Base-by-base conservation (phyloP, 2,329 filamentous ascomycete species). In the Elsinoe perseae region DNA sequence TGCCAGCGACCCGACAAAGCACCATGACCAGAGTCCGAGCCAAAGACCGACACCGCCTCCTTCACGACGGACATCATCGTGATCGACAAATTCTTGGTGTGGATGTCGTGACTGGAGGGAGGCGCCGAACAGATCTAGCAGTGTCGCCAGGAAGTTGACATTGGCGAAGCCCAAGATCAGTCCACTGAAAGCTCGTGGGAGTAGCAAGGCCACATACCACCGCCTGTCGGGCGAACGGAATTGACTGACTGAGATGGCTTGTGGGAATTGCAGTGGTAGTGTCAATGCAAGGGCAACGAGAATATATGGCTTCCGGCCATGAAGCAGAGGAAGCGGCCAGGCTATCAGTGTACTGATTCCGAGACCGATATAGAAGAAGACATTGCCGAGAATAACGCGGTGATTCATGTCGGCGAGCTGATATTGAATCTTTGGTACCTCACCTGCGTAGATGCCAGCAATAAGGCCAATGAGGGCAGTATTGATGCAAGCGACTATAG, bases 1-100 rank as follows among this genome's bases (percentile, higher is more conserved):
- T 0, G 82, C 81, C 20, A 90, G 75, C 20, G 85, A 87, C 4
- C 83, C 85, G 63, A 87, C 82, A 69, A 81, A 87, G 66, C 85
- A 87, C 82, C 84, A 91, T 0, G 84, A 84, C 85, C 86, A 90
- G 56, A 87, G 76, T 1, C 85, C 85, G 8, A 89, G 75, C 87
- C 87, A 91, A n/a, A 87, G 73, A 0, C 87, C 87, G 73, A 90
- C 84, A 0, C 87, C 87, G 10, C 87, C 86, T 6, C 87, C 87
- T 64, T 89, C 85, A 38, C 86, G 77, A 56, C 87, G 80, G 16
- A 86, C 80, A 67, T 90, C 87, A 62, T 80, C 81, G 10, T 78
- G 71, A 57, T 84, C 78, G 1, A 86, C 83, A 18, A 86, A 72
- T 64, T 89, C 86, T 69, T 88, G 83, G 63, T 89, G 85, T 1